Percentiles rank a stretch among this genome's conserved stretches.
Conservation (phyloP, 1,284 basidiomycete genomes). For the Golubevia sp. region DNA sequence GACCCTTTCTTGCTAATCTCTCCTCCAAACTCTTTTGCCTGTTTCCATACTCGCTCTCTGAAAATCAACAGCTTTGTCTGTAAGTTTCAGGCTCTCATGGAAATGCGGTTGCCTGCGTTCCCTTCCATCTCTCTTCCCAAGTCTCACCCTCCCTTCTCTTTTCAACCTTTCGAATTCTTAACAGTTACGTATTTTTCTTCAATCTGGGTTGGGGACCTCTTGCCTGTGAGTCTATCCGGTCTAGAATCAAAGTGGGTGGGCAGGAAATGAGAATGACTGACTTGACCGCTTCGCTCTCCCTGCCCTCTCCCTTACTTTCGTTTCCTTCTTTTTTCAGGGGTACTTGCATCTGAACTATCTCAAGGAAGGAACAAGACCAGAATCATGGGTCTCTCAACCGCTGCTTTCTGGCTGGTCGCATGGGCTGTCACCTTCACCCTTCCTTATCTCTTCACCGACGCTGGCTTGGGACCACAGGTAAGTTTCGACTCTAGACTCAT, state of each 20-base stretch:
- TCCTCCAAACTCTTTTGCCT: no score
- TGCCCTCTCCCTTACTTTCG: neutral
- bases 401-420: constrained; percentile 64
- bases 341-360: constrained; percentile 61
- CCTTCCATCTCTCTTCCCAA: no score
- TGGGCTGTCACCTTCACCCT: constrained; percentile 64
- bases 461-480: constrained; percentile 62
- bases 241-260: no score
- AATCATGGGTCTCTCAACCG: constrained; percentile 64
- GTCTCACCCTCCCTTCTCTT: neutral
- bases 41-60: no score
- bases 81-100: no score
- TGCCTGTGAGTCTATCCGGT: no score
- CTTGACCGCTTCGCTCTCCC: neutral
- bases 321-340: constrained; percentile 9
- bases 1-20: no score
- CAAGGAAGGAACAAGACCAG: constrained; percentile 63
- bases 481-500: neutral
- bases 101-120: no score
- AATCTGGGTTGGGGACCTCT: constrained; percentile 65
- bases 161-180: neutral
- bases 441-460: constrained; percentile 58
- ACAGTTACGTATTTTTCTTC: constrained; percentile 64
- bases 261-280: neutral
- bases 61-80: no score